Base-by-base conservation (phyloP, 305 asterid species). In the Rubia peregrina region DNA sequence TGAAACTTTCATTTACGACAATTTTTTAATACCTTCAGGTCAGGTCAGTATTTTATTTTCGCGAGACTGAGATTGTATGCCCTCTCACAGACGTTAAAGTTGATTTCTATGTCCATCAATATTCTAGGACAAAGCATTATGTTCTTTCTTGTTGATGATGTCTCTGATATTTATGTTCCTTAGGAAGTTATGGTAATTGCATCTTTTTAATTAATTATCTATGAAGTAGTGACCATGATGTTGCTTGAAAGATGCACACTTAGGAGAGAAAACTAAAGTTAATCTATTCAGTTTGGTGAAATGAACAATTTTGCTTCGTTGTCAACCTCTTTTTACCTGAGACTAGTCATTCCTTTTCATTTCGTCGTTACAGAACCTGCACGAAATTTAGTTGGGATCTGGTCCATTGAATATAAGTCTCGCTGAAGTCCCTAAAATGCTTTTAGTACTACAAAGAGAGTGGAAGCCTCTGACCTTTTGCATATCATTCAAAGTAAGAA, bases 391-490 rank as follows among this genome's bases (percentile, higher is more conserved):
- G 81, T 93, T 97, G 14, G 78, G 81, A 36, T 83, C 92, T 21
- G 97, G 98, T 67, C 97, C 97, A 61, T 77, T 93, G 61, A 96
- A 90, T 80, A 89, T 90, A 88, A 87, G 94, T 14, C 97, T 90
- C 17, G 96, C 81, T 80, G 95, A 90, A 80, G 97, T 80, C 60
- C 97, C 96, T 3, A 93, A 93, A 84, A 93, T 93, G 98, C 92
- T 93, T 77, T 83, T 86, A 7, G 89, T 86, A 78, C 85, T 90
- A 67, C 80, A 96, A 78, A 89, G 73, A 76, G 92, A 86, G 44
- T 93, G 98, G 98, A 95, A 96, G 14, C 97, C 98, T 16, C 71
- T 17, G 59, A 91, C 98, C 75, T 94, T 91, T 74, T 94, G 99
- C 83, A 84, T 91, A 80, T 94, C 97, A 16, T 94, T 94, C 68